These are phyloP conservation scores for Clonostachys sp. DNA, from an alignment of 2,329 filamentous ascomycete species.

Conservation along the genomic window DNA sequence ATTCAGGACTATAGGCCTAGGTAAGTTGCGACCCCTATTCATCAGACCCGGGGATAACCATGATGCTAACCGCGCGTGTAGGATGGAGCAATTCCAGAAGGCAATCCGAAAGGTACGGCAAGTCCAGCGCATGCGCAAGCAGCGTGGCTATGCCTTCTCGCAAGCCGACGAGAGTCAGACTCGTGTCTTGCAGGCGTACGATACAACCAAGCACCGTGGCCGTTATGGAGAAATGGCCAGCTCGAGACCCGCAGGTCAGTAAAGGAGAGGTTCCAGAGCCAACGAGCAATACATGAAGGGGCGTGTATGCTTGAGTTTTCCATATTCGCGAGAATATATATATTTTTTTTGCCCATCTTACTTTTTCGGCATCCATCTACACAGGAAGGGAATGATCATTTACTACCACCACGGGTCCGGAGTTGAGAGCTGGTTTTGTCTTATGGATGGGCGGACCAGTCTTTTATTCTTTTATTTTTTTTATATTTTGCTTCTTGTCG, in stretches of 20 bases:
- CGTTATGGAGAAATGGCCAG: slow-evolving; percentile 90
- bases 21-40: slow-evolving; percentile 41
- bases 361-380: too few relatives aligned
- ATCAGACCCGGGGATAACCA: background rate
- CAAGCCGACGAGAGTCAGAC: slow-evolving; percentile 97
- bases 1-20: slow-evolving; percentile 97
- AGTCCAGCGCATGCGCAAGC: slow-evolving; percentile 98
- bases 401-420: too few relatives aligned
- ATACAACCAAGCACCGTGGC: slow-evolving; percentile 88
- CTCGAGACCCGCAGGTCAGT: slow-evolving; percentile 19
- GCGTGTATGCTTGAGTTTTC: too few relatives aligned
- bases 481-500: too few relatives aligned
- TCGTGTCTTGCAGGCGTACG: slow-evolving; percentile 91
- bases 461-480: too few relatives aligned
- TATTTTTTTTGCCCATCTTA: too few relatives aligned
- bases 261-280: background rate
- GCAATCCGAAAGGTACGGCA: slow-evolving; percentile 97
- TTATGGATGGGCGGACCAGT: too few relatives aligned
- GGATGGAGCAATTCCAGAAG: slow-evolving; percentile 99
- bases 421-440: too few relatives aligned
- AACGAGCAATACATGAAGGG: too few relatives aligned
- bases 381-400: too few relatives aligned
- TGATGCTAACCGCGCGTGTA: slow-evolving; percentile 22
- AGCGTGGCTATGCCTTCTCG: slow-evolving; percentile 96
- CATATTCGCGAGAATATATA: too few relatives aligned